Conservation (phyloP, 176 grass and related monocot genomes). For the Rhynchospora pubera region DNA sequence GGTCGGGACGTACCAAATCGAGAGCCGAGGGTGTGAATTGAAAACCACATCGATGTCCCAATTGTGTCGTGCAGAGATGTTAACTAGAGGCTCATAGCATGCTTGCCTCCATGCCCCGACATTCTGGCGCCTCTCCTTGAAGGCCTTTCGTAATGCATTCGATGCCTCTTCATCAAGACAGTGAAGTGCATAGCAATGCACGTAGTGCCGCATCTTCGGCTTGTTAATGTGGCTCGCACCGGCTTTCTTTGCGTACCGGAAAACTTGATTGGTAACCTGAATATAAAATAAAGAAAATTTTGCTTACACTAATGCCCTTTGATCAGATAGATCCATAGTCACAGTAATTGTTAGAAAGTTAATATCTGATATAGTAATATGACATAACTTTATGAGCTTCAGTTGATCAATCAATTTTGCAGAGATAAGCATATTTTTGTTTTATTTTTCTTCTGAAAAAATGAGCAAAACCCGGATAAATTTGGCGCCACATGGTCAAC, state of each 20-base stretch:
- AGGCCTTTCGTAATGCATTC: conserved; percentile 59
- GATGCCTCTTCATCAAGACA: conserved; percentile 92
- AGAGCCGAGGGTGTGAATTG: conserved; percentile 78
- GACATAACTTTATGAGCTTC: background rate
- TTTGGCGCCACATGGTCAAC: background rate
- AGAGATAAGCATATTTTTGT: background rate
- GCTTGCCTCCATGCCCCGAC: conserved; percentile 91
- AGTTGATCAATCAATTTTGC: background rate
- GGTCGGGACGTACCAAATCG: conserved; percentile 94
- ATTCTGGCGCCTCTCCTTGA: conserved; percentile 92
- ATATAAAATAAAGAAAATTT: background rate
- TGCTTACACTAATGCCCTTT: background rate
- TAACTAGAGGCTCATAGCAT: conserved; percentile 85
- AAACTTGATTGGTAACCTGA: conserved; percentile 99
- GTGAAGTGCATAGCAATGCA: conserved; percentile 99
- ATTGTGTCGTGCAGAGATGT: conserved; percentile 66
- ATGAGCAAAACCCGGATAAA: background rate
- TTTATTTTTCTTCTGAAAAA: background rate
- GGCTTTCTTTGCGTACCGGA: conserved; percentile 86
- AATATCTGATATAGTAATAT: background rate
- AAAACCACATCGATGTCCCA: conserved; percentile 99
- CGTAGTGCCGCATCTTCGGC: conserved; percentile 99
- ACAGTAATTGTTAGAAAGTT: background rate
- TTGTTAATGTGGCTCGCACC: conserved; percentile 99
- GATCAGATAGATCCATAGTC: background rate